phyloP scores from a whole-genome alignment of 306 rosid species.

The Vigna reflexopilosa region DNA sequence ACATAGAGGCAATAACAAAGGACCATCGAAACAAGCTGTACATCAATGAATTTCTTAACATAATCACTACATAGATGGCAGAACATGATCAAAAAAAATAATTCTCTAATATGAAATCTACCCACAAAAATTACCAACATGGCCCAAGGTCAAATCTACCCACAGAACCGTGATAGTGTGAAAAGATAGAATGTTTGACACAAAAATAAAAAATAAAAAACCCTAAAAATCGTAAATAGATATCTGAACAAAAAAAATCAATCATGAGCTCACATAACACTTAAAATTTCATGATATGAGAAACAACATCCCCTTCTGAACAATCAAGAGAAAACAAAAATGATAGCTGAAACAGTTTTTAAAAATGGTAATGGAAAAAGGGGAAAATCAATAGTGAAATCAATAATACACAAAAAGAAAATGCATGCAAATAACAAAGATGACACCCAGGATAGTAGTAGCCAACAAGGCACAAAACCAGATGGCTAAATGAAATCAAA shows the following conservation, averaged over 20 bases:
- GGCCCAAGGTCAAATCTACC: not conserved
- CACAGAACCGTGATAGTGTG: constrained; percentile 14
- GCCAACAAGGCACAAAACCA: not conserved
- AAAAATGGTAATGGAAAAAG: too few relatives aligned
- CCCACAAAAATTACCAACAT: not conserved
- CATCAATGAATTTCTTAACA: not conserved
- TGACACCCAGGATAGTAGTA: not conserved
- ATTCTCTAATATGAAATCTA: not conserved
- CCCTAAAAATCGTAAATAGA: not conserved
- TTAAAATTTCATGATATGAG: too few relatives aligned
- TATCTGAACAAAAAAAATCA: not conserved
- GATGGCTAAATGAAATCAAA: not conserved
- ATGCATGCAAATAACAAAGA: not conserved
- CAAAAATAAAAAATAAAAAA: not conserved
- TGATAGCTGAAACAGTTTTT: too few relatives aligned
- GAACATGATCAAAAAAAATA: not conserved
- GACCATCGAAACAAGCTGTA: not conserved
- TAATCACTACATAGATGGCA: not conserved
- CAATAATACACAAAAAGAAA: not conserved
- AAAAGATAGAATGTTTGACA: not conserved
- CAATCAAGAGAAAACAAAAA: too few relatives aligned
- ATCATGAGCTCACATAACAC: not conserved
- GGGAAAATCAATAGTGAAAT: too few relatives aligned
- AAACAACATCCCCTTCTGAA: too few relatives aligned
- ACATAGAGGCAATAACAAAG: not conserved